Evolutionary conservation across 805 yeast species (phyloP).

Genomic region (Ogataea populi-albae): DNA sequence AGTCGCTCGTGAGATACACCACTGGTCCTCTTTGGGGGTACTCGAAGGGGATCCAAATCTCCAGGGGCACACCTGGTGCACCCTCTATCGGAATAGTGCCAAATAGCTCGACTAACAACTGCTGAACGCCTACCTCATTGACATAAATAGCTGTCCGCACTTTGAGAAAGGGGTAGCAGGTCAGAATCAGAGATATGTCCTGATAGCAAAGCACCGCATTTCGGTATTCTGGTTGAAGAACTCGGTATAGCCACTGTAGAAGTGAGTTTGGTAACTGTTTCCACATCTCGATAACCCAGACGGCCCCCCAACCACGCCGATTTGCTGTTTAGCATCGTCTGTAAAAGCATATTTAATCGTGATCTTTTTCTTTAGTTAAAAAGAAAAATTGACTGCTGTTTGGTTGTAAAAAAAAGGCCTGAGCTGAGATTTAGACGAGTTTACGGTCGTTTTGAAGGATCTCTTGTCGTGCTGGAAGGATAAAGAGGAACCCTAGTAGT

Average conservation of each 20-base stretch:
- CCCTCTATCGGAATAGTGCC: constrained; percentile 49
- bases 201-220: constrained; percentile 59
- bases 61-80: constrained; percentile 50
- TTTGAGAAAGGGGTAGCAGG: constrained; percentile 48
- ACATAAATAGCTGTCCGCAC: constrained; percentile 70
- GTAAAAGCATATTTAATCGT: background rate
- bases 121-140: constrained; percentile 53
- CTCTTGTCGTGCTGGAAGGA: no score
- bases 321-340: background rate
- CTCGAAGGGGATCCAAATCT: constrained; percentile 71
- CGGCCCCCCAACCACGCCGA: background rate
- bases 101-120: constrained; percentile 58
- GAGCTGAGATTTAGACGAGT: no score
- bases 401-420: constrained; percentile 2
- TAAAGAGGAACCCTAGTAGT: no score
- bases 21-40: constrained; percentile 72
- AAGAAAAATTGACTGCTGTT: constrained; percentile 7
- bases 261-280: constrained; percentile 38
- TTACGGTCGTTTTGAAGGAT: no score
- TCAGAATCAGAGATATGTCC: constrained; percentile 58
- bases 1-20: constrained; percentile 54
- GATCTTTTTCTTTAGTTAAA: constrained; percentile 1
- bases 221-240: constrained; percentile 55
- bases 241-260: constrained; percentile 57
- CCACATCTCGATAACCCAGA: constrained; percentile 11